Evolutionary conservation across 169 alveolate genomes (phyloP).

Genomic region (Cryptosporidium sp.): DNA sequence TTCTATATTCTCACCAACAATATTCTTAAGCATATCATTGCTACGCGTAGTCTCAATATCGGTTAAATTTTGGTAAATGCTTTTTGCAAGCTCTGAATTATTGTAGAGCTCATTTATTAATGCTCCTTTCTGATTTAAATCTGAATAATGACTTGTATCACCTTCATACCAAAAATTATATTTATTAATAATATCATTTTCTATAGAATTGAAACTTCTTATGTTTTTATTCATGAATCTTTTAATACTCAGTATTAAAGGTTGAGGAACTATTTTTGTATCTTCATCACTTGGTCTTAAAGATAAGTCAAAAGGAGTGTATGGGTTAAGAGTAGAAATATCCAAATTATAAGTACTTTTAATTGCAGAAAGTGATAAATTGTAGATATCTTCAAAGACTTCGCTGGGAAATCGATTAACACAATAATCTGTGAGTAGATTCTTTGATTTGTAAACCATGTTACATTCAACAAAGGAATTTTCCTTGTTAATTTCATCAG

Average conservation of each 20-base stretch:
- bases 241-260: slow-evolving; percentile 30
- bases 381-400: background rate
- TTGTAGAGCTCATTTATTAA: too few relatives aligned
- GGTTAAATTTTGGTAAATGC: too few relatives aligned
- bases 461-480: slow-evolving; percentile 24
- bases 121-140: background rate
- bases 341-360: slow-evolving; percentile 16
- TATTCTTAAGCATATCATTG: background rate
- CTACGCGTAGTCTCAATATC: background rate
- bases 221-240: background rate
- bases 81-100: background rate
- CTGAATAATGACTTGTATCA: too few relatives aligned
- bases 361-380: background rate
- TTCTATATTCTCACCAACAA: background rate
- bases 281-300: background rate
- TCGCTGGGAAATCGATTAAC: background rate
- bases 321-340: slow-evolving; percentile 28
- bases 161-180: background rate
- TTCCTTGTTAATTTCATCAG: slow-evolving; percentile 3
- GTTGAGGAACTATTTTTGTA: slow-evolving; percentile 21
- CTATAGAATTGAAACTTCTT: background rate
- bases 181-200: background rate
- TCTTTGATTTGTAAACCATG: slow-evolving; percentile 2
- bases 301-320: slow-evolving; percentile 31
- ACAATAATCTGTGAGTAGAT: slow-evolving; percentile 36